A percentile compares a stretch with the other conserved stretches of the same genome.
These are phyloP conservation scores for Cyclanthera cordifolia DNA, from an alignment of 306 rosid genomes.

Conservation along the genomic window DNA sequence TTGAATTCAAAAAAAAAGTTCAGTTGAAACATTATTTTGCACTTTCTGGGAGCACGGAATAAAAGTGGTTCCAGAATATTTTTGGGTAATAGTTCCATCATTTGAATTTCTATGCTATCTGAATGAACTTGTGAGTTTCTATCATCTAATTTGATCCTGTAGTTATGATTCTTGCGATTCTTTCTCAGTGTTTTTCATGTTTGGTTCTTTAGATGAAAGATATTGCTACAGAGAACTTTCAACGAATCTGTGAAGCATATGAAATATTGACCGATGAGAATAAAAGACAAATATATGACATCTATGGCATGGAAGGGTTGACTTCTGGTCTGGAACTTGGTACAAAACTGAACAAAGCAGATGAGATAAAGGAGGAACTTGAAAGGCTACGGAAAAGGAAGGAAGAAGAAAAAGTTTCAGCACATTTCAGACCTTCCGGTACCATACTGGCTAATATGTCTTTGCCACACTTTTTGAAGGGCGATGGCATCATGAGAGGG, in stretches of 20 bases:
- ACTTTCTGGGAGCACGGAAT: not conserved
- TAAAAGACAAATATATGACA: conserved; percentile 76
- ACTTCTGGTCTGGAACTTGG: conserved; percentile 83
- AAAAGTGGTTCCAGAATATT: not conserved
- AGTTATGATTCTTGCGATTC: not conserved
- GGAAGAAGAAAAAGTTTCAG: conserved; percentile 46
- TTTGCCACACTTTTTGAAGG: conserved; percentile 51
- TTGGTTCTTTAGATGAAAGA: conserved; percentile 58
- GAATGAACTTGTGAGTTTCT: not conserved
- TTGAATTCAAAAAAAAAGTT: no score
- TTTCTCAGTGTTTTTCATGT: not conserved
- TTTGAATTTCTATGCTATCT: not conserved
- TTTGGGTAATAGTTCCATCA: not conserved
- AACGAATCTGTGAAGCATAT: conserved; percentile 76
- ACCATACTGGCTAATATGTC: conserved; percentile 65
- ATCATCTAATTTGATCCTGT: not conserved
- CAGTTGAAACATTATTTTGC: not conserved
- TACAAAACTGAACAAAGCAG: conserved; percentile 51
- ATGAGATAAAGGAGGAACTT: conserved; percentile 71
- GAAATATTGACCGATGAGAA: conserved; percentile 74
- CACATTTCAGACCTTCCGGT: conserved; percentile 71
- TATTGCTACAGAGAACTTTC: conserved; percentile 80
- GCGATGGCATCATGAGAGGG: conserved; percentile 73
- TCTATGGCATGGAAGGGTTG: conserved; percentile 93
- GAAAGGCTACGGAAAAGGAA: conserved; percentile 49